These are phyloP conservation scores for Candida palmyrensis DNA, from an alignment of 805 yeast species.

Conservation along the genomic window DNA sequence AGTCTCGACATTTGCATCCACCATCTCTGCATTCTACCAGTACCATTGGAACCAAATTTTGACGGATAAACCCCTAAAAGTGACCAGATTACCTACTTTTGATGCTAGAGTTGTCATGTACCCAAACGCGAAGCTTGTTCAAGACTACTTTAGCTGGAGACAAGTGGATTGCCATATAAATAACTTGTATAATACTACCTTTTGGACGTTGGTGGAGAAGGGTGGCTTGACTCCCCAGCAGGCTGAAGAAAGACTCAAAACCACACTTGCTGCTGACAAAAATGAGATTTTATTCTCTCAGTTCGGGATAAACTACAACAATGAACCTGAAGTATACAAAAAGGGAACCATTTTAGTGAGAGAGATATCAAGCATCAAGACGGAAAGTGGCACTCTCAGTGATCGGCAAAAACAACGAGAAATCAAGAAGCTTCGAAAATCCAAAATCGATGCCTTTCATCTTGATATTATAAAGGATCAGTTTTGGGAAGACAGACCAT, in stretches of 20 bases:
- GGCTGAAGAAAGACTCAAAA: slow-evolving; percentile 72
- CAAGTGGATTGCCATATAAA: slow-evolving; percentile 96
- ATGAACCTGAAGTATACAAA: slow-evolving; percentile 81
- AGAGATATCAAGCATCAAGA: slow-evolving; percentile 28
- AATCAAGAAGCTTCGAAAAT: slow-evolving; percentile 45
- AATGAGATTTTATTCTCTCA: slow-evolving; percentile 77
- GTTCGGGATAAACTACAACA: slow-evolving; percentile 84
- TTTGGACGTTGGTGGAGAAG: slow-evolving; percentile 75
- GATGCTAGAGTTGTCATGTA: slow-evolving; percentile 89
- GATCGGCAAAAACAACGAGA: slow-evolving; percentile 47
- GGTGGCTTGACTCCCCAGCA: slow-evolving; percentile 72
- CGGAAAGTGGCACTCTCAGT: slow-evolving; percentile 13
- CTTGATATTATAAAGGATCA: slow-evolving; percentile 58
- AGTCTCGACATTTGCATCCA: slow-evolving; percentile 74
- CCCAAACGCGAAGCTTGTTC: slow-evolving; percentile 55
- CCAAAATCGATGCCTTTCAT: slow-evolving; percentile 42
- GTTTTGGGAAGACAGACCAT: slow-evolving; percentile 55
- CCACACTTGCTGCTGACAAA: slow-evolving; percentile 79
- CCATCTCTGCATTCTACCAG: slow-evolving; percentile 74
- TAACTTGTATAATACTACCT: slow-evolving; percentile 86
- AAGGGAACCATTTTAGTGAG: slow-evolving; percentile 72
- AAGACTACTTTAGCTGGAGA: slow-evolving; percentile 91
- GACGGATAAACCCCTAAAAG: slow-evolving; percentile 42
- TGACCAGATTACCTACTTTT: slow-evolving; percentile 70
- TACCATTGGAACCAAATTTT: slow-evolving; percentile 61